Conservation (phyloP, 2,329 filamentous ascomycete species). For the Sodiomyces alkalinus region DNA sequence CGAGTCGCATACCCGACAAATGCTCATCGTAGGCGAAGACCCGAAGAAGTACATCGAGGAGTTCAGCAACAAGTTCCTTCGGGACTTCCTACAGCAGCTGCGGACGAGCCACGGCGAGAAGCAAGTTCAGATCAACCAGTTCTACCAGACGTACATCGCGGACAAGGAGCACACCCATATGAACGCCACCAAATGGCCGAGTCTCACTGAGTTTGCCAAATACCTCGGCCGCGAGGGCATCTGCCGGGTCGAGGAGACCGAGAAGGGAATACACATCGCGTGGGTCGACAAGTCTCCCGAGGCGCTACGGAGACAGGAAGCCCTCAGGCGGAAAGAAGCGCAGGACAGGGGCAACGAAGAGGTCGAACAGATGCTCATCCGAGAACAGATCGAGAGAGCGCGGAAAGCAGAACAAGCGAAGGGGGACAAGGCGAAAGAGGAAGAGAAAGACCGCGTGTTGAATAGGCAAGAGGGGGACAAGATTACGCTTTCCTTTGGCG, state of each 20-base stretch:
- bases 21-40: slow-evolving; percentile 77
- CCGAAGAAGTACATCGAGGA: slow-evolving; percentile 71
- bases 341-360: slow-evolving; percentile 87
- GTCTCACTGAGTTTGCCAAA: slow-evolving; percentile 81
- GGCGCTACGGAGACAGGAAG: slow-evolving; percentile 64
- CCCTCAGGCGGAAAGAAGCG: slow-evolving; percentile 66
- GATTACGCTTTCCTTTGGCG: slow-evolving; percentile 54
- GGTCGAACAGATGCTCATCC: slow-evolving; percentile 67
- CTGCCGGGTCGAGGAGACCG: slow-evolving; percentile 72
- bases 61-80: slow-evolving; percentile 67
- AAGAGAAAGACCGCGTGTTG: slow-evolving; percentile 27
- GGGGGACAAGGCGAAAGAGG: slow-evolving; percentile 23
- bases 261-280: slow-evolving; percentile 66
- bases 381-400: slow-evolving; percentile 70
- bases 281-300: slow-evolving; percentile 92
- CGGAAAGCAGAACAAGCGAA: slow-evolving; percentile 39
- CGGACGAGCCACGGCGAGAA: slow-evolving; percentile 84
- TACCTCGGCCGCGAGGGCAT: slow-evolving; percentile 73
- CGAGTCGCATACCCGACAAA: slow-evolving; percentile 79
- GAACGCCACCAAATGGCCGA: slow-evolving; percentile 84
- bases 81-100: slow-evolving; percentile 64
- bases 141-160: slow-evolving; percentile 88
- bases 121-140: slow-evolving; percentile 73
- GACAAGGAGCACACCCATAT: slow-evolving; percentile 85
- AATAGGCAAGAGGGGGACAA: slow-evolving; percentile 59